These are phyloP conservation scores for Setaria viridis DNA, from an alignment of 202 grass and related monocot species.

Conservation along the genomic window DNA sequence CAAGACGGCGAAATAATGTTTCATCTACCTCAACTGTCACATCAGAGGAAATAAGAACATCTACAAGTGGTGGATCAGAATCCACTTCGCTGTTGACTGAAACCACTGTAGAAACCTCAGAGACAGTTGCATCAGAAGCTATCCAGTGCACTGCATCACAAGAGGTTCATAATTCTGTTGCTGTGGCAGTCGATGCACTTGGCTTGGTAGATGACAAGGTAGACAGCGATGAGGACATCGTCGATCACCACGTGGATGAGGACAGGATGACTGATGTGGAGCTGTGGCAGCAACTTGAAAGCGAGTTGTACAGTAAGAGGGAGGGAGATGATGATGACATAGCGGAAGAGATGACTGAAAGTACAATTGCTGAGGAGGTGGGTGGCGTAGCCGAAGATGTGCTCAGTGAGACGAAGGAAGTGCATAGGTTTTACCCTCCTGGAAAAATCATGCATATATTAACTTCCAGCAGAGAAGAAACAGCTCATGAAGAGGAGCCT, in stretches of 20 bases:
- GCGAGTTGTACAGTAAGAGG: conserved; percentile 71
- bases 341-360: conserved; percentile 72
- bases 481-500: conserved; percentile 36
- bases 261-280: conserved; percentile 75
- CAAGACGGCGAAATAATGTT: conserved; percentile 65
- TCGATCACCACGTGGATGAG: conserved; percentile 1
- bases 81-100: conserved; percentile 57
- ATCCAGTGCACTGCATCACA: conserved; percentile 51
- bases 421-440: conserved; percentile 90
- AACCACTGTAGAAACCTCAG: conserved; percentile 49
- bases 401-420: conserved; percentile 68
- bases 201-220: conserved; percentile 57
- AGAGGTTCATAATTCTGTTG: conserved; percentile 50
- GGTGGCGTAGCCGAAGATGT: conserved; percentile 44
- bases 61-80: conserved; percentile 38
- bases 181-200: conserved; percentile 49
- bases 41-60: conserved; percentile 55
- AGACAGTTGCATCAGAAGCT: conserved; percentile 61
- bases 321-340: conserved; percentile 58
- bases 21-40: conserved; percentile 54
- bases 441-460: conserved; percentile 98
- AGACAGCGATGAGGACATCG: conserved; percentile 56
- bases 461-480: conserved; percentile 50
- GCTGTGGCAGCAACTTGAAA: conserved; percentile 92
- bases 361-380: conserved; percentile 53